phyloP scores from a whole-genome alignment of 2,329 filamentous ascomycete genomes.

The Trichoderma polysporum region DNA sequence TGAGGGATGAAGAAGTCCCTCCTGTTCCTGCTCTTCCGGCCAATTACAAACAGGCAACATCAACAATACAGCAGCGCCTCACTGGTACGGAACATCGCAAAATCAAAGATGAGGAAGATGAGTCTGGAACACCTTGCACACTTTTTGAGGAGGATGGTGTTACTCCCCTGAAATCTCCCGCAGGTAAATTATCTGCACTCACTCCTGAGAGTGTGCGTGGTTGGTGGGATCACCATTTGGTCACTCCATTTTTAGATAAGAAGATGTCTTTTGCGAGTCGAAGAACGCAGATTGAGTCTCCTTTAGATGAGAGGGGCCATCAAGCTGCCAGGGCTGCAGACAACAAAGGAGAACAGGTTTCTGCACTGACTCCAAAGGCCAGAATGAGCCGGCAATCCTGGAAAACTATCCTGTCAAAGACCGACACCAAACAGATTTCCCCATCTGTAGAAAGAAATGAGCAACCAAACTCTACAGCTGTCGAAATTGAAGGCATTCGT shows the following conservation, averaged over 20 bases:
- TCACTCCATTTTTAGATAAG: conserved; percentile 63
- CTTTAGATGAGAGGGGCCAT: conserved; percentile 26
- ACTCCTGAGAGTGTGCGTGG: conserved; percentile 53
- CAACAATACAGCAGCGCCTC: conserved; percentile 32
- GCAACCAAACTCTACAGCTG: not conserved
- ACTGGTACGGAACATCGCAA: conserved; percentile 38
- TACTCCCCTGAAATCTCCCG: conserved; percentile 40
- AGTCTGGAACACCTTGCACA: conserved; percentile 59
- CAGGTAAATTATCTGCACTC: conserved; percentile 38
- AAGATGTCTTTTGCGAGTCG: conserved; percentile 44
- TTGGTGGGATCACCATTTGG: conserved; percentile 78
- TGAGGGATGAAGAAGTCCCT: conserved; percentile 44
- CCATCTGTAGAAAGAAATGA: not conserved
- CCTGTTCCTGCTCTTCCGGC: conserved; percentile 61
- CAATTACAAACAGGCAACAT: conserved; percentile 37
- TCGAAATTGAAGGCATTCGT: not conserved
- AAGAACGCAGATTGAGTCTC: conserved; percentile 35
- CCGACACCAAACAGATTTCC: not conserved
- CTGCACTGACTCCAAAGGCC: not conserved
- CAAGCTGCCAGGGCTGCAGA: not conserved
- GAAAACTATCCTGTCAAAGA: not conserved
- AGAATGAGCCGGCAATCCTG: conserved; percentile 21
- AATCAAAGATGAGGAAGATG: conserved; percentile 46
- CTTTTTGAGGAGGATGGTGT: conserved; percentile 69
- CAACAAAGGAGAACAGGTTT: not conserved